Base-by-base conservation (phyloP, 1,139 yeast genomes). In the Debaryomyces psychrophilus region DNA sequence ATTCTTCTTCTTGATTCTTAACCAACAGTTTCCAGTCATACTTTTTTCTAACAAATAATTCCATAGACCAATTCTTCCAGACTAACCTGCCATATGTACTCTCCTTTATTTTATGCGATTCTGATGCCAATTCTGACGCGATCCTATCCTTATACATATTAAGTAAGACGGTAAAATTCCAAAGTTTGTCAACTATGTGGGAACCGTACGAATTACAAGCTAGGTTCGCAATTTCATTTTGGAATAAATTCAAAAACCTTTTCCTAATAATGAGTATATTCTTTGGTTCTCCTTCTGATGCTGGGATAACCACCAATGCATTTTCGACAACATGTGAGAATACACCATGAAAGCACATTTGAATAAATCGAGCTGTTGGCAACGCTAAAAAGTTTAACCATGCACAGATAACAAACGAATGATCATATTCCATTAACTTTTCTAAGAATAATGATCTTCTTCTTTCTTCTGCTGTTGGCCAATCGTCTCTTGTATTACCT, bases 41-140 rank as follows among this genome's bases (percentile, higher is more conserved):
- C 62, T 86, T 82, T 65, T 85, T 85, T 62, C 97, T 78, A 9
- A 73, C 64, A 59, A 83, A 89, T 56, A 83, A 68, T 60, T 90
- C 97, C 85, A 90, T 79, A 27, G 79, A 69, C 98, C 98, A 93
- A 64, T 92, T 93, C 61, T 87, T 88, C 98, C 98, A 93, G 1
- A 93, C 98, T 55, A 84, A 78, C 61, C 87, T 82, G 38, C 99
- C 99, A 60, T 93, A 93, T 20, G 75, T 79, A 61, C 96, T 87
- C 52, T 85, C 89, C 68, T 93, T 90, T 34, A 93, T 87, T 53
- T 79, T 77, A 27, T 81, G 84, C 28, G 85, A 79, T 39, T 83
- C 79, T n/a, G 71, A 73, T 28, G 73, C 61, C 49, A 93, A 71
- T 49, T 85, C 87, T 15, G 79, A 77, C 0, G 95, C 97, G 52